Evolutionary conservation across 441 rosid genomes (phyloP).

Genomic region (Pelargonium fulgidum): DNA sequence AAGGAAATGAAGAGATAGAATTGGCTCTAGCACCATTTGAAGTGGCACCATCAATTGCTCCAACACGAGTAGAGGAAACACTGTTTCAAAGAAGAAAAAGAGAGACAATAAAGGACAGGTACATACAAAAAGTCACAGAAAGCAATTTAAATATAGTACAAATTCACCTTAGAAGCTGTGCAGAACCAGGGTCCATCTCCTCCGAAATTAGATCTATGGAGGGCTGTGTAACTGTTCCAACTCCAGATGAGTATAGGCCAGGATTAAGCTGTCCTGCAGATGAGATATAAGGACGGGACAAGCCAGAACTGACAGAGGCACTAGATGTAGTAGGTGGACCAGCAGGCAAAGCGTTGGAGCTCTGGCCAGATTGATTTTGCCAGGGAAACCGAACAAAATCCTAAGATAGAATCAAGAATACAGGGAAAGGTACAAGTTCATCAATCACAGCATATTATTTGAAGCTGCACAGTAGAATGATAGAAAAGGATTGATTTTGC

Average conservation of each 20-base stretch:
- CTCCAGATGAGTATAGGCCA: slow-evolving; percentile 37
- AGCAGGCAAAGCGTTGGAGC: slow-evolving; percentile 46
- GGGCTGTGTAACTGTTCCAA: slow-evolving; percentile 8
- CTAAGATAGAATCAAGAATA: slow-evolving; percentile 34
- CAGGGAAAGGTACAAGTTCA: neutral
- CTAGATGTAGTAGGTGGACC: slow-evolving; percentile 49
- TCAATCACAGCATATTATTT: slow-evolving; percentile 18
- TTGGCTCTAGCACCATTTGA: slow-evolving; percentile 45
- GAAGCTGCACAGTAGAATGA: slow-evolving; percentile 6
- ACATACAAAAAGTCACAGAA: slow-evolving; percentile 26
- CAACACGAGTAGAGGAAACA: slow-evolving; percentile 48
- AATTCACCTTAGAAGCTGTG: slow-evolving; percentile 9
- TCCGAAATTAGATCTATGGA: slow-evolving; percentile 10
- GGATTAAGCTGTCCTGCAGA: slow-evolving; percentile 47
- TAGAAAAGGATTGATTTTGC: slow-evolving; percentile 14
- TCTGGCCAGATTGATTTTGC: slow-evolving; percentile 87
- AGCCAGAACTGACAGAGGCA: slow-evolving; percentile 31
- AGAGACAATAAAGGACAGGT: slow-evolving; percentile 16
- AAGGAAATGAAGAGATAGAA: slow-evolving; percentile 38
- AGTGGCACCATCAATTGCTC: slow-evolving; percentile 43
- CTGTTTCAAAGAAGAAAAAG: slow-evolving; percentile 24
- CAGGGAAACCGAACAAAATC: slow-evolving; percentile 95
- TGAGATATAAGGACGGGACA: slow-evolving; percentile 47
- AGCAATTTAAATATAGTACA: neutral
- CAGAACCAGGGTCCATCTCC: slow-evolving; percentile 13